Percentiles rank a stretch among this genome's conserved stretches.
Conservation (phyloP, 1,284 basidiomycete genomes). For the Malassezia equina region DNA sequence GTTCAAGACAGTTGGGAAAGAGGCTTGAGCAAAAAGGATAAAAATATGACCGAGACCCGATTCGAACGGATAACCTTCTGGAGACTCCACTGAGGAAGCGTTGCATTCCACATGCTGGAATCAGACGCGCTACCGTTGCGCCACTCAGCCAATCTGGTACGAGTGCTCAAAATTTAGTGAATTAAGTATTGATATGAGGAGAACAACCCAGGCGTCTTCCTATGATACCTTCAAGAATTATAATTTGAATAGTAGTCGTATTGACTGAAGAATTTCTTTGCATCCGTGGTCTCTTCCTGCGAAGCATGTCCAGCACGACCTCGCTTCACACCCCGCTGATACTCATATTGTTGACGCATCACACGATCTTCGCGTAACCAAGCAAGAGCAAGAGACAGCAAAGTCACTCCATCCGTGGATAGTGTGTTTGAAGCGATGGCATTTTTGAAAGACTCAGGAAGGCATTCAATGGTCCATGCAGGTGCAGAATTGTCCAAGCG, state of each 20-base stretch:
- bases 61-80: constrained; percentile 20
- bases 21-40: too few relatives aligned
- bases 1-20: too few relatives aligned
- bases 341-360: constrained; percentile 29
- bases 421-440: constrained; percentile 10
- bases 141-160: constrained; percentile 13
- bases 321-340: constrained; percentile 21
- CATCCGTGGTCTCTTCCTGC: constrained; percentile 31
- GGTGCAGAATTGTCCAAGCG: constrained; percentile 10
- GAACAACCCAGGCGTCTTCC: neutral
- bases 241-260: constrained; percentile 33
- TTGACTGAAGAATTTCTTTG: constrained; percentile 41
- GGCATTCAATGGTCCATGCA: neutral
- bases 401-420: constrained; percentile 19
- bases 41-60: constrained; percentile 18
- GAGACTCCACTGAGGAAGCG: constrained; percentile 13
- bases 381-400: constrained; percentile 33
- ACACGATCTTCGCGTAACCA: constrained; percentile 43
- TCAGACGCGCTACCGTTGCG: constrained; percentile 20
- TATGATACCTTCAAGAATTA: neutral
- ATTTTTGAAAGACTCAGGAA: constrained; percentile 1
- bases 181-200: too few relatives aligned
- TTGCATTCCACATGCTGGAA: constrained; percentile 15
- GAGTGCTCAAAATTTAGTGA: neutral
- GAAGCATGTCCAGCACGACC: constrained; percentile 23